These are phyloP conservation scores for Gonapodya sp. DNA, from an alignment of 192 early-diverging fungal genomes.

Conservation along the genomic window DNA sequence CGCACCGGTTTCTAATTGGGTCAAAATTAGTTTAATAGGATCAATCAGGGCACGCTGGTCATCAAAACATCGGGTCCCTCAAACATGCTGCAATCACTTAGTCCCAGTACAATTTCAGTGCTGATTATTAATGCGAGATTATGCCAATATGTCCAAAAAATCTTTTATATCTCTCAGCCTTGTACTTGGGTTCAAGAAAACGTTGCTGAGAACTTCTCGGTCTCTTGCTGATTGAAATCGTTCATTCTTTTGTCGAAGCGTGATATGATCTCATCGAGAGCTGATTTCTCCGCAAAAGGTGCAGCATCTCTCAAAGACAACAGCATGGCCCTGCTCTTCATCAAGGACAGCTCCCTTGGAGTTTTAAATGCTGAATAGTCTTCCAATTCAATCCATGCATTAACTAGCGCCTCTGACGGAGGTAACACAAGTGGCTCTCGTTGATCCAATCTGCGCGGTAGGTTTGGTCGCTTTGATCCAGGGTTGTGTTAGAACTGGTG, in stretches of 20 bases:
- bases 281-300: neutral
- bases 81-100: slow-evolving; percentile 2
- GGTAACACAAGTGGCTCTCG: slow-evolving; percentile 3
- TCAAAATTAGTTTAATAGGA: slow-evolving; percentile 4
- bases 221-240: slow-evolving; percentile 1
- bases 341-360: slow-evolving; percentile 3
- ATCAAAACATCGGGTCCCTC: neutral
- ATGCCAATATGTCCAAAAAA: too few species aligned
- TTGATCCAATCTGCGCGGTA: neutral
- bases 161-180: too few species aligned
- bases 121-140: slow-evolving; percentile 1
- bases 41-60: slow-evolving; percentile 3
- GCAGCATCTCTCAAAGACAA: slow-evolving; percentile 4
- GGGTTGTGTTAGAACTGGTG: slow-evolving; percentile 3
- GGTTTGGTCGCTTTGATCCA: slow-evolving; percentile 3
- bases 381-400: slow-evolving; percentile 4
- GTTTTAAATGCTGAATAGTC: slow-evolving; percentile 4
- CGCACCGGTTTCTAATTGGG: slow-evolving; percentile 3
- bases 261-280: slow-evolving; percentile 4
- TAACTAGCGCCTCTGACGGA: slow-evolving; percentile 3
- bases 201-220: neutral
- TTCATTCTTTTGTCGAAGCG: slow-evolving; percentile 4
- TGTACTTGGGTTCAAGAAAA: slow-evolving; percentile 2
- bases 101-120: slow-evolving; percentile 4
- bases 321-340: slow-evolving; percentile 3